These are phyloP conservation scores for Hypoxylon sp. DNA, from an alignment of 2,329 filamentous ascomycete genomes.

Conservation along the genomic window DNA sequence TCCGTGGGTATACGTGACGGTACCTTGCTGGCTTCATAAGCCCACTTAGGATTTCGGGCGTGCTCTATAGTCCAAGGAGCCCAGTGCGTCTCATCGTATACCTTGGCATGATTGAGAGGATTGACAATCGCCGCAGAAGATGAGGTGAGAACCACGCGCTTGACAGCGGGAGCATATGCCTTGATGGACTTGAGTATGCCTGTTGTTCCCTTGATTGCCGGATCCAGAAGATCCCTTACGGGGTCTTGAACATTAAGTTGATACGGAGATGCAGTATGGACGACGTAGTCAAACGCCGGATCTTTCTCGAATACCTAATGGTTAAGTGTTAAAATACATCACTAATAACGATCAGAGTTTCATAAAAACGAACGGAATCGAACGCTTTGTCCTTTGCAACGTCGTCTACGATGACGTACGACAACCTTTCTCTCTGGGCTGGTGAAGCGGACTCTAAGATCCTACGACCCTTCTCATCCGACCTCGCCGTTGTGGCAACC, in stretches of 20 bases:
- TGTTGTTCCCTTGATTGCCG: slow-evolving; percentile 66
- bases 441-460: slow-evolving; percentile 58
- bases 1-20: neutral
- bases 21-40: slow-evolving; percentile 62
- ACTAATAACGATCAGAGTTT: neutral
- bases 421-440: slow-evolving; percentile 57
- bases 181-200: slow-evolving; percentile 63
- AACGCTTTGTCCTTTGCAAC: slow-evolving; percentile 79
- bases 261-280: slow-evolving; percentile 82
- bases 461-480: slow-evolving; percentile 60
- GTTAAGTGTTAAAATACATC: neutral
- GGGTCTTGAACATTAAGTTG: slow-evolving; percentile 71
- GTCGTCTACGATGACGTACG: slow-evolving; percentile 74
- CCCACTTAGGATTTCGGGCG: slow-evolving; percentile 48
- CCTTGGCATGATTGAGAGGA: slow-evolving; percentile 52
- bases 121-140: slow-evolving; percentile 61
- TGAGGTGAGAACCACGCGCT: slow-evolving; percentile 70
- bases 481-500: slow-evolving; percentile 62
- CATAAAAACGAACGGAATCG: slow-evolving; percentile 59
- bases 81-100: slow-evolving; percentile 59
- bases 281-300: slow-evolving; percentile 75
- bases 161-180: slow-evolving; percentile 63
- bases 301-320: slow-evolving; percentile 55
- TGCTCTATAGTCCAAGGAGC: slow-evolving; percentile 55
- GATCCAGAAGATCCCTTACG: slow-evolving; percentile 63